Base-by-base conservation (phyloP, 2,329 filamentous ascomycete genomes). In the Colletotrichum sp. region DNA sequence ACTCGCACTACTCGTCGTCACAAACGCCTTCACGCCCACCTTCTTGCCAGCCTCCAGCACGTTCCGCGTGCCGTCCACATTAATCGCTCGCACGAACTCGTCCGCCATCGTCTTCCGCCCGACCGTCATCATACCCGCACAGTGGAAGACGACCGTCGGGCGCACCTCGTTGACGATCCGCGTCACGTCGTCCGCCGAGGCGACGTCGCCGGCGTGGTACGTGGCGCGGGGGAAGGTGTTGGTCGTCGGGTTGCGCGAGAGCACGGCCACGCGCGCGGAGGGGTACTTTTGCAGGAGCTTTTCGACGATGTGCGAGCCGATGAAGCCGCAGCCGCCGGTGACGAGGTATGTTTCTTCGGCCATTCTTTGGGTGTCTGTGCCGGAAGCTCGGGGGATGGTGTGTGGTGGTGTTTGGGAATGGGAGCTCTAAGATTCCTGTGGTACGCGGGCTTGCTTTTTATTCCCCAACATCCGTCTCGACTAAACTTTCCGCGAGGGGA, bases 121-220 rank as follows among this genome's bases (percentile, higher is more conserved):
- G 2, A 75, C 74, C 6, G 76, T 76, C 57, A 80, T 77, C 15
- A 76, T 59, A 82, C 87, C 78, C 2, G 92, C 93, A 1, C 92
- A 93, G 80, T 94, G 92, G 66, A 94, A 89, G 3, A 95, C 90
- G 4, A 93, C 87, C 76, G 91, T 88, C 0, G 92, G 92, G 77
- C 87, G 87, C 15, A 88, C 87, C 69, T 86, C 85, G 13, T 83
- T 78, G 76, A 94, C 89, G 12, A 90, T 84, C 13, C 84, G 81
- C 70, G 87, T 82, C 76, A 91, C 85, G 44, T 85, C 85, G 39
- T 85, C 83, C 8, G 82, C 80, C 9, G 86, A 87, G 8, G 88
- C 88, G 75, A 91, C 88, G 78, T 91, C 89, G 73, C 87, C 88
- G 34, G 88, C 84, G 79, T 90, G 85, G 82, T 91, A 91, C 8